Evolutionary conservation across 495 filamentous ascomycete genomes (phyloP).

Genomic region (Penicillium pancosmium): DNA sequence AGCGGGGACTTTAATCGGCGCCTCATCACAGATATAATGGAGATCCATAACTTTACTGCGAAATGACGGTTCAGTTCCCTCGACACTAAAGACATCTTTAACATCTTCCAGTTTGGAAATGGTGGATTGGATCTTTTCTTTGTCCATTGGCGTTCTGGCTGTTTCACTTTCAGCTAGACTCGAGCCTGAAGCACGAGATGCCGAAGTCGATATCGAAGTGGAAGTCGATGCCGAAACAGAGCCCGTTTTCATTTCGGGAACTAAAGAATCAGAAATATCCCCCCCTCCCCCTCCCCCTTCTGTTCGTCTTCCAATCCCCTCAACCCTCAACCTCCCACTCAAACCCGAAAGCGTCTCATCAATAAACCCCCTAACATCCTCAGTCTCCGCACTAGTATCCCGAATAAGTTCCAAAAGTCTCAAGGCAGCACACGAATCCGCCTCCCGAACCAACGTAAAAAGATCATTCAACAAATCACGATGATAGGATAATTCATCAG

Average conservation of each 20-base stretch:
- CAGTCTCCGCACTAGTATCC: constrained; percentile 32
- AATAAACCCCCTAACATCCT: constrained; percentile 43
- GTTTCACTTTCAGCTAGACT: not conserved
- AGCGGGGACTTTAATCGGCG: constrained; percentile 46
- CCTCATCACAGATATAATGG: constrained; percentile 45
- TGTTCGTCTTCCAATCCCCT: too few species aligned
- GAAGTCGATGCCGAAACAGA: not conserved
- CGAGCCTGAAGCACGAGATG: too few species aligned
- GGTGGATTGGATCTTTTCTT: constrained; percentile 15
- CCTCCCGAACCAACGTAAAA: constrained; percentile 40
- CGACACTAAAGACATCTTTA: constrained; percentile 33
- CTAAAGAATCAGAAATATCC: too few species aligned
- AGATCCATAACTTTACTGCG: constrained; percentile 52
- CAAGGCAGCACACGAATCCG: constrained; percentile 32
- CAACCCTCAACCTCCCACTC: not conserved
- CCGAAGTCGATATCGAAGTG: not conserved
- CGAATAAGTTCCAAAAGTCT: constrained; percentile 43
- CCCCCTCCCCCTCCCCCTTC: too few species aligned
- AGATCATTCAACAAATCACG: constrained; percentile 46
- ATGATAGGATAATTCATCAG: constrained; percentile 47
- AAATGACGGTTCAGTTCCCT: constrained; percentile 39
- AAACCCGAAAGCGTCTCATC: constrained; percentile 33
- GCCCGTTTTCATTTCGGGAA: too few species aligned
- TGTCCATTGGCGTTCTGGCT: not conserved
- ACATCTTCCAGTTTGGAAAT: constrained; percentile 35